Evolutionary conservation across 345 rosid species (phyloP).

Genomic region (Eucalyptus curtisii): DNA sequence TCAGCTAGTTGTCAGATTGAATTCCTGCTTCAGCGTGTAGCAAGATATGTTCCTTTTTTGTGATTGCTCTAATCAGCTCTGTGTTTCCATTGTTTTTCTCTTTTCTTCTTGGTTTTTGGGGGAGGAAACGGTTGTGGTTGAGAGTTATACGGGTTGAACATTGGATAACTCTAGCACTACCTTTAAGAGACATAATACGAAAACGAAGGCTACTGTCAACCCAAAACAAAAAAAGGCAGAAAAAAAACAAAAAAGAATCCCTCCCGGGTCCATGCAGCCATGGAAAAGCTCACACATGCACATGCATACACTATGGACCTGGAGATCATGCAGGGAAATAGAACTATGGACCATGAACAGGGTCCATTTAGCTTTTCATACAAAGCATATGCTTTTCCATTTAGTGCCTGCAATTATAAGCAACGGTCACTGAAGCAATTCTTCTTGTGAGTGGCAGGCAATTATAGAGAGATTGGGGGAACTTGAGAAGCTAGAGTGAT

Average conservation of each 20-base stretch:
- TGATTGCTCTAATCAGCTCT: background rate
- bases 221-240: background rate
- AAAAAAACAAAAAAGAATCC: background rate
- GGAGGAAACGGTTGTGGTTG: background rate
- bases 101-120: background rate
- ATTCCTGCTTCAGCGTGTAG: background rate
- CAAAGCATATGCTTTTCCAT: background rate
- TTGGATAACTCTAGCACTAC: background rate
- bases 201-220: background rate
- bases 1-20: background rate
- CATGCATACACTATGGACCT: background rate
- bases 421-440: background rate
- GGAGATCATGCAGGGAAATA: background rate
- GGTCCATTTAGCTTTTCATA: background rate
- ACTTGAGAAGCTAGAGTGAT: constrained; percentile 80
- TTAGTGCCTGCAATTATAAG: background rate
- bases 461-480: constrained; percentile 94
- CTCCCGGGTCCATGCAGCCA: background rate
- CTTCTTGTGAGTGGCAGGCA: constrained; percentile 36
- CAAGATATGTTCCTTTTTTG: background rate
- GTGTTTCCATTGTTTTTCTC: background rate
- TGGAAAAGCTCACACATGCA: background rate
- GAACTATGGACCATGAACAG: background rate
- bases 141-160: background rate
- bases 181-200: background rate